Percentiles rank a stretch among this genome's conserved stretches.
Conservation (phyloP, 768 basidiomycete genomes). For the Antrodiella citrinella region DNA sequence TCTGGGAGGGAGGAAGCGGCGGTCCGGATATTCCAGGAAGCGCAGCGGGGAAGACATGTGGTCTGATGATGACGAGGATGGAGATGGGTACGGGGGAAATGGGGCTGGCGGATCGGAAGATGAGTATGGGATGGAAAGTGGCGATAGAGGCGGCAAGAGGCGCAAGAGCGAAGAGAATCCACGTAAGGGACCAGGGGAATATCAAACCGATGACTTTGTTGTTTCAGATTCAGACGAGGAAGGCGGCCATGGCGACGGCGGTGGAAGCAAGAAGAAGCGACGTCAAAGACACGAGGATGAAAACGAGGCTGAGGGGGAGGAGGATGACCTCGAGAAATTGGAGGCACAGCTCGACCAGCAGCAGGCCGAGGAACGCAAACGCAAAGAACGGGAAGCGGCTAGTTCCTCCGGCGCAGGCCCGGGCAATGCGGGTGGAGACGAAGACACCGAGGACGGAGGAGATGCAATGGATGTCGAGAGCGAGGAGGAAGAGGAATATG, state of each 20-base stretch:
- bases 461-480: constrained; percentile 69
- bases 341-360: constrained; percentile 57
- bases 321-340: constrained; percentile 63
- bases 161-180: constrained; percentile 22
- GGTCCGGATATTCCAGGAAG: constrained; percentile 30
- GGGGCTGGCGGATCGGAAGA: constrained; percentile 26
- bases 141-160: constrained; percentile 25
- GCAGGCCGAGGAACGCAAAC: constrained; percentile 46
- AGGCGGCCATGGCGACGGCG: constrained; percentile 23
- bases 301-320: constrained; percentile 26
- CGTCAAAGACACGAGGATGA: constrained; percentile 30
- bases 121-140: constrained; percentile 41
- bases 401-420: constrained; percentile 5
- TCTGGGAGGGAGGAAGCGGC: constrained; percentile 36
- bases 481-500: constrained; percentile 65
- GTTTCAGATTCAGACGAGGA: constrained; percentile 78
- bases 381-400: constrained; percentile 22
- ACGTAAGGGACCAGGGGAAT: constrained; percentile 55
- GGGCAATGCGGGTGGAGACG: constrained; percentile 15
- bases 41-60: constrained; percentile 40
- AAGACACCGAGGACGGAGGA: constrained; percentile 27
- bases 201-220: constrained; percentile 80
- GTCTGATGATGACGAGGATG: constrained; percentile 72
- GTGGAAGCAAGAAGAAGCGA: constrained; percentile 23
- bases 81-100: constrained; percentile 27